These are phyloP conservation scores for Pichia cephalocereana DNA, from an alignment of 805 yeast species.

Conservation along the genomic window DNA sequence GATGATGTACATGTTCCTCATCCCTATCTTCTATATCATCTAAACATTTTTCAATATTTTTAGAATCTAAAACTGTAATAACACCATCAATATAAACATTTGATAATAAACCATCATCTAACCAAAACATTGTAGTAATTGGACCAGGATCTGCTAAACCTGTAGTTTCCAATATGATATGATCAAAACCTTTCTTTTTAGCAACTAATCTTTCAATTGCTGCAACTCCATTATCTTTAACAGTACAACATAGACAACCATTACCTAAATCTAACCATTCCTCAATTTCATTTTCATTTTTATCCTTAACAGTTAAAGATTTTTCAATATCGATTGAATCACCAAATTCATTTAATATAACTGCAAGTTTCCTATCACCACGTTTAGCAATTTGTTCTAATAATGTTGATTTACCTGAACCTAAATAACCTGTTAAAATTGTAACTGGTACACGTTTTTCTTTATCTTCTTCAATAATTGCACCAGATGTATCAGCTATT, in stretches of 20 bases:
- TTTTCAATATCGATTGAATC: slow-evolving; percentile 86
- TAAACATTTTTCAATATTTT: slow-evolving; percentile 54
- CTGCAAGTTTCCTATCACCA: slow-evolving; percentile 72
- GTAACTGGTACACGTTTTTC: slow-evolving; percentile 71
- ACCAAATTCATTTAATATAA: slow-evolving; percentile 87
- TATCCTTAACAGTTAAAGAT: slow-evolving; percentile 58
- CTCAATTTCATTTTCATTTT: slow-evolving; percentile 49
- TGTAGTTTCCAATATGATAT: slow-evolving; percentile 87
- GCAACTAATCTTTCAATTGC: slow-evolving; percentile 86
- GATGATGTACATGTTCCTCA: slow-evolving; percentile 36
- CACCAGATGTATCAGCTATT: slow-evolving; percentile 10
- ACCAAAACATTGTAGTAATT: slow-evolving; percentile 95
- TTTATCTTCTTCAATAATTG: slow-evolving; percentile 14
- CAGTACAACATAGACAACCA: slow-evolving; percentile 95
- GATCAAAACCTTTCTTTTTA: slow-evolving; percentile 62
- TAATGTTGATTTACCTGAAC: slow-evolving; percentile 89
- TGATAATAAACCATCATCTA: slow-evolving; percentile 80
- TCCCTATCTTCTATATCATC: slow-evolving; percentile 38
- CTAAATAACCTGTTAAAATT: slow-evolving; percentile 88
- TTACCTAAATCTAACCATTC: slow-evolving; percentile 97
- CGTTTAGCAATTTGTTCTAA: slow-evolving; percentile 63
- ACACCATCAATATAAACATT: slow-evolving; percentile 88
- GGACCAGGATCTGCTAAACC: slow-evolving; percentile 98
- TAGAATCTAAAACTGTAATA: slow-evolving; percentile 75
- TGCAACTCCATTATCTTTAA: slow-evolving; percentile 87